A percentile compares a stretch with the other conserved stretches of the same genome.
Evolutionary conservation across 192 early-diverging fungal species (phyloP).

Genomic region (Rhizoclosmatium globosum): DNA sequence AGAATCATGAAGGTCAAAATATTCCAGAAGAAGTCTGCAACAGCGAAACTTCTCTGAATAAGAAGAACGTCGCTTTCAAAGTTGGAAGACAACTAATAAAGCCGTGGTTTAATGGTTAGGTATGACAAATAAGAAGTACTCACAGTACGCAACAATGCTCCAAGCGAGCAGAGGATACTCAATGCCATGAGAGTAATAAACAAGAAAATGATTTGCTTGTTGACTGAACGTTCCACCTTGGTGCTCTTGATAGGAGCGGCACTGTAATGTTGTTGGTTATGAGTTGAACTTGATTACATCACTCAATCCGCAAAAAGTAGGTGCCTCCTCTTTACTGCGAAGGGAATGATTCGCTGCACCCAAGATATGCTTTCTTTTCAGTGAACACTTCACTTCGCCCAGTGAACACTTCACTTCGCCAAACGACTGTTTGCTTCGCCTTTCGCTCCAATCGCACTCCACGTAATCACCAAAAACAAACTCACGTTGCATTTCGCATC

Average conservation of each 20-base stretch:
- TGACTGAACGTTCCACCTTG: conserved; percentile 90
- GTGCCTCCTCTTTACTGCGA: too few relatives aligned
- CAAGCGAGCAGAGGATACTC: conserved; percentile 86
- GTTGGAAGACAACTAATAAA: conserved; percentile 29
- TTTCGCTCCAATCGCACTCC: too few relatives aligned
- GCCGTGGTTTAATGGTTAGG: neutral
- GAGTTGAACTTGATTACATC: too few relatives aligned
- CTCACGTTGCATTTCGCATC: conserved; percentile 87
- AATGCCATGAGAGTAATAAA: conserved; percentile 86
- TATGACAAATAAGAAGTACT: neutral
- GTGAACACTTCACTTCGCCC: too few relatives aligned
- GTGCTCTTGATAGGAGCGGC: conserved; percentile 96
- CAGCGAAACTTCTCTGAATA: conserved; percentile 17
- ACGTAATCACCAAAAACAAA: neutral
- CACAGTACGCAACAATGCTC: conserved; percentile 61
- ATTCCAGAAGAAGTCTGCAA: conserved; percentile 75
- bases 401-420: too few relatives aligned
- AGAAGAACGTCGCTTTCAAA: conserved; percentile 50
- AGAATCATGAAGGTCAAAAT: conserved; percentile 97
- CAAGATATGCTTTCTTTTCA: neutral
- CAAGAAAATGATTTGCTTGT: conserved; percentile 92
- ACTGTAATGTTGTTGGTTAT: conserved; percentile 17
- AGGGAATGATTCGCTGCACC: neutral
- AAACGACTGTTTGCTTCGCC: too few relatives aligned
- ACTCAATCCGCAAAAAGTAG: too few relatives aligned